Evolutionary conservation across 1,284 basidiomycete species (phyloP).

Genomic region (Cystobasidiaceae sp.): DNA sequence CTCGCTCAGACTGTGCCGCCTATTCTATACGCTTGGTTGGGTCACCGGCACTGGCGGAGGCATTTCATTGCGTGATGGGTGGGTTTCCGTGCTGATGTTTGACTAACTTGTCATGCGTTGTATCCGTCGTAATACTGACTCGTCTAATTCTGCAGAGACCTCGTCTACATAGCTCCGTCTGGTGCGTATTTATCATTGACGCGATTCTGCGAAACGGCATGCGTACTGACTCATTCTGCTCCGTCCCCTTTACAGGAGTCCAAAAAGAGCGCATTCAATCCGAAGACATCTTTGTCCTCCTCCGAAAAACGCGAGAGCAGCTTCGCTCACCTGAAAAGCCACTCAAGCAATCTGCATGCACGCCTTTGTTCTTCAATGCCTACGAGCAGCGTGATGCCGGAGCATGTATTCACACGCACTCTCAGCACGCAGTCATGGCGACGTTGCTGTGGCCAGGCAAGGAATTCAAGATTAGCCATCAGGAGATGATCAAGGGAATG

Average conservation of each 20-base stretch:
- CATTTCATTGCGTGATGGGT: conserved; percentile 71
- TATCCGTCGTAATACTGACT: background rate
- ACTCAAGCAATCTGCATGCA: conserved; percentile 48
- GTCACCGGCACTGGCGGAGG: conserved; percentile 57
- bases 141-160: conserved; percentile 53
- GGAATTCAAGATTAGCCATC: conserved; percentile 71
- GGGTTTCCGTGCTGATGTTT: conserved; percentile 39
- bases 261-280: conserved; percentile 79
- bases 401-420: conserved; percentile 81
- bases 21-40: conserved; percentile 59
- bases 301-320: conserved; percentile 59
- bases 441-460: conserved; percentile 66
- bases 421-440: conserved; percentile 66
- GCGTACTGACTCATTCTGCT: background rate
- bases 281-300: conserved; percentile 75
- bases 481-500: conserved; percentile 84
- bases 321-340: conserved; percentile 61
- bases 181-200: conserved; percentile 44
- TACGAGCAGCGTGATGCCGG: conserved; percentile 69
- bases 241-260: conserved; percentile 52
- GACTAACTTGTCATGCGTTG: background rate
- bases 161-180: conserved; percentile 76
- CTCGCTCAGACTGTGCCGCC: conserved; percentile 31
- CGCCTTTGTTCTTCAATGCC: conserved; percentile 85
- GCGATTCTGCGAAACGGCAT: background rate